phyloP scores from a whole-genome alignment of 2,329 filamentous ascomycete species.

The Xylariaceae sp. region DNA sequence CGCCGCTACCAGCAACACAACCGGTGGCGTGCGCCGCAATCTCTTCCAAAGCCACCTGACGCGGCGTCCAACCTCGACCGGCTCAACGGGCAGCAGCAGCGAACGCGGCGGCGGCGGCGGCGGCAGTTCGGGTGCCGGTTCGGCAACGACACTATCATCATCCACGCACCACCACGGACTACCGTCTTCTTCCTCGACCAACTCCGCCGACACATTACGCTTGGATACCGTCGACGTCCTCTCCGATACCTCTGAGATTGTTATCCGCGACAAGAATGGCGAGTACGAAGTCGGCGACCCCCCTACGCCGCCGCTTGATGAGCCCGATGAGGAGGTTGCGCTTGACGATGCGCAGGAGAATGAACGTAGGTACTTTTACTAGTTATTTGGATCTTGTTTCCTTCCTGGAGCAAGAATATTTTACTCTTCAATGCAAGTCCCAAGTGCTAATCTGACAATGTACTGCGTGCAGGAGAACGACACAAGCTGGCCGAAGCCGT shows the following conservation, averaged over 20 bases:
- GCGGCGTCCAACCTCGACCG: slow-evolving; percentile 45
- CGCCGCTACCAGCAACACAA: slow-evolving; percentile 26
- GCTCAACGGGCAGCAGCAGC: not conserved
- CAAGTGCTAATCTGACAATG: too few species aligned
- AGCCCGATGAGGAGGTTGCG: slow-evolving; percentile 52
- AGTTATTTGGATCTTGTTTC: not conserved
- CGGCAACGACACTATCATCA: not conserved
- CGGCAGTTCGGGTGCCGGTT: not conserved
- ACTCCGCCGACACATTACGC: slow-evolving; percentile 44
- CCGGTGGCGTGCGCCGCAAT: slow-evolving; percentile 44
- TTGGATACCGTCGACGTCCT: slow-evolving; percentile 46
- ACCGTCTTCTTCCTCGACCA: slow-evolving; percentile 29
- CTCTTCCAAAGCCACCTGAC: slow-evolving; percentile 58
- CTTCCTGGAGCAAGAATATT: too few species aligned
- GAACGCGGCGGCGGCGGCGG: not conserved
- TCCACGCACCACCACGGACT: not conserved
- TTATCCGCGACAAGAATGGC: slow-evolving; percentile 59
- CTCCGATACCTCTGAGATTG: slow-evolving; percentile 50
- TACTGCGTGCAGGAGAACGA: slow-evolving; percentile 48
- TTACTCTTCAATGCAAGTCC: too few species aligned
- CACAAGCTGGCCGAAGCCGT: slow-evolving; percentile 59
- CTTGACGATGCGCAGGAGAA: slow-evolving; percentile 55
- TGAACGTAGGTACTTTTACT: slow-evolving; percentile 42
- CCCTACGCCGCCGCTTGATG: slow-evolving; percentile 49
- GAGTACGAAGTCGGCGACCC: slow-evolving; percentile 59